Evolutionary conservation across 441 rosid genomes (phyloP), one percentile per base, ranked within the genome.

Genomic region (Geranium incanum): DNA sequence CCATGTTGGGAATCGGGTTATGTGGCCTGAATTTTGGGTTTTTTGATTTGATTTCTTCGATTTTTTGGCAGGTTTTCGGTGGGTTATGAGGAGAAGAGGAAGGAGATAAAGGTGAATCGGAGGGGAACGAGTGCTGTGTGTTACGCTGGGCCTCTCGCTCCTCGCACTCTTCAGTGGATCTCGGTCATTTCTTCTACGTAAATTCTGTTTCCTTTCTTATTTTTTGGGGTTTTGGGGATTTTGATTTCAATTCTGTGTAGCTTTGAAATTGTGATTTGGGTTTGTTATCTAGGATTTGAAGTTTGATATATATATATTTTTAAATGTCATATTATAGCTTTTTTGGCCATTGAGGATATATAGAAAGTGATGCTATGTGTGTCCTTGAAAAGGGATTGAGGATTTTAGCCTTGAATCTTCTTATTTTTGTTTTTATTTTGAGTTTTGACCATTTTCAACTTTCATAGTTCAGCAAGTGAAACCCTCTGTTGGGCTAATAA

Each of bases 81-180:
- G 1, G 81, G 82, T 70, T 55, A 59, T 36, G 77, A 78, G 73
- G 57, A 16, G 65, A 37, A 33, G 72, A 37, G 23, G 72, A 52
- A 63, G 68, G 73, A 68, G 71, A 68, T 52, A 81, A 80, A 76
- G 76, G 81, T 68, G 82, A 70, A 50, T 50, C 75, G 79, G 72
- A 83, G 91, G 79, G 84, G 85, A 73, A 77, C 72, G 2, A 76
- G 88, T 69, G 85, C 82, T 68, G 88, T 91, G 66, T 91, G 95
- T 70, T 84, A 75, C 50, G 89, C 91, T 55, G 78, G 84, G 55
- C 86, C 88, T 55, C 48, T 91, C 38, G 62, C 86, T 28, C 71
- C 76, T 19, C 81, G 66, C 36, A 89, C 77, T 80, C 83, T 93
- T 64, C 97, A 88, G 78, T 91, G 86, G 95, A 79, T 93, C 81